Conservation (phyloP, 495 filamentous ascomycete species). For the Pyrenopolyporus hunteri region DNA sequence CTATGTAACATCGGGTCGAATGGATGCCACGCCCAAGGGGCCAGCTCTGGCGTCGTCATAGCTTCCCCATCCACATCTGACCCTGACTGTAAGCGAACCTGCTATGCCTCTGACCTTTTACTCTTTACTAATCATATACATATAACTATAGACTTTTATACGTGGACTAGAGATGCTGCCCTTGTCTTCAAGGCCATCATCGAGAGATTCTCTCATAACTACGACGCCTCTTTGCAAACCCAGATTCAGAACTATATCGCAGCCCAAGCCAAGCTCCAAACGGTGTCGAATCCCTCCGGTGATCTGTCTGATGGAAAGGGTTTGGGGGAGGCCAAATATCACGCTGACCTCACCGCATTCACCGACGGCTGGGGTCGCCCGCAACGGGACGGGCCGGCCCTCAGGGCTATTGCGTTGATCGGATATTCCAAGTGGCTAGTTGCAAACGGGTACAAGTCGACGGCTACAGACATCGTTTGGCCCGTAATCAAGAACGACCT, state of each 20-base stretch:
- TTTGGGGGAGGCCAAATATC: conserved; percentile 67
- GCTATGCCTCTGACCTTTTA: neutral
- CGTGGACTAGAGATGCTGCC: conserved; percentile 76
- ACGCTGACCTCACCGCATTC: conserved; percentile 64
- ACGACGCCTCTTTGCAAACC: conserved; percentile 55
- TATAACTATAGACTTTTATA: conserved; percentile 58
- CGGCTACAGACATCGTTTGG: conserved; percentile 56
- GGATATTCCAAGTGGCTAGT: conserved; percentile 57
- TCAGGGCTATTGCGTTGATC: conserved; percentile 65
- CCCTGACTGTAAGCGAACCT: conserved; percentile 63
- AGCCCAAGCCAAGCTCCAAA: conserved; percentile 66
- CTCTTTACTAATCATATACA: conserved; percentile 7
- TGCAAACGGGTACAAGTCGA: conserved; percentile 53
- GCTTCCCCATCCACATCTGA: conserved; percentile 64
- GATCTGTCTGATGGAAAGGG: conserved; percentile 55
- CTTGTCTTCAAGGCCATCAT: conserved; percentile 66
- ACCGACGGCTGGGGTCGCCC: conserved; percentile 73
- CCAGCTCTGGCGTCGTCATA: conserved; percentile 61
- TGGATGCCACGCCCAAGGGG: conserved; percentile 56
- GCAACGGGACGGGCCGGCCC: conserved; percentile 73
- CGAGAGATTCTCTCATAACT: conserved; percentile 63
- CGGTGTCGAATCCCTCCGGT: conserved; percentile 66
- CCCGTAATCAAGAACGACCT: conserved; percentile 72
- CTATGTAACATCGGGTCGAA: conserved; percentile 65
- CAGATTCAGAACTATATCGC: conserved; percentile 64